Base-by-base conservation (phyloP, 202 grass and related monocot species). In the Zizania palustris region DNA sequence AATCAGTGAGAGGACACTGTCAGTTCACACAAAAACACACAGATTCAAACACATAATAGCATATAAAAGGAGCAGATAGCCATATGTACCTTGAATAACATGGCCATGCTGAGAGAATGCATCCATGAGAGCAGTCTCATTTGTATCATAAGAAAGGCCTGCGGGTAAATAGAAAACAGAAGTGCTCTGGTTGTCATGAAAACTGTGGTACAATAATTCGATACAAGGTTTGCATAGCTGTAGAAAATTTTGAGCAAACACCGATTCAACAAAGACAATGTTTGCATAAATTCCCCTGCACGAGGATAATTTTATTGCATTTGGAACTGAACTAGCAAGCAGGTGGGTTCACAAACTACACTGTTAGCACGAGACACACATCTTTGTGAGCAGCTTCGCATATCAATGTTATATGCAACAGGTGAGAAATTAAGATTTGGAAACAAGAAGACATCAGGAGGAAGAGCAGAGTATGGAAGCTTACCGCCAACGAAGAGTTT, bases 101-200 rank as follows among this genome's bases (percentile, higher is more conserved):
- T 79, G 4, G 4, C 90, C 90, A 36, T 80, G 62, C 16, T 54
- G 56, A 45, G 77, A 86, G 73, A 89, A 87, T 18, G 84, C 86
- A 51, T 85, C 86, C 66, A 74, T 84, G 6, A 93, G 71, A 74
- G 69, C 80, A 39, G 78, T 77, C 72, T 93, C 90, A 6, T 93
- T 89, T 14, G 90, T 93, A 22, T 89, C 86, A 9, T 82, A 82
- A 16, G 77, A 89, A 61, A 87, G 84, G 38, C 84, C 84, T 89
- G 86, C 19, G 21, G 3, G 11, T 28, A 18, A 12, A 43, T 8
- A 38, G 3, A 33, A 43, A 39, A 42, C 5, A 28, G 28, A 0
- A 28, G 28, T 1, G 2, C 28, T 0, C 28, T 28, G 28, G 28
- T 28, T 28, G 28, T 28, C 28, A 28, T 28, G 28, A 28, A 28